Evolutionary conservation across 257 asterid species (phyloP).

Genomic region (Jasminum sambac): DNA sequence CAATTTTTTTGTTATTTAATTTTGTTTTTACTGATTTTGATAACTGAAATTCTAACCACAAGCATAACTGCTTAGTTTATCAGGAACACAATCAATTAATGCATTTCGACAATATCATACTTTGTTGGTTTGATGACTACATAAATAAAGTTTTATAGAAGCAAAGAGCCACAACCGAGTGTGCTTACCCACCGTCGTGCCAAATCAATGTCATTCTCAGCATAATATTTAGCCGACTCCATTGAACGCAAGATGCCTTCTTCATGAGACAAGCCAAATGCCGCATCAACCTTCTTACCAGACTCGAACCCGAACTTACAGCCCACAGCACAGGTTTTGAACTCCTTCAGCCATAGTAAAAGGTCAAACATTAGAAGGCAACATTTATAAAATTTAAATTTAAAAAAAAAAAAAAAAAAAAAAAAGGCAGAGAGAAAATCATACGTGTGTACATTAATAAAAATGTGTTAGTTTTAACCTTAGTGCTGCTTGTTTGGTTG

Average conservation of each 20-base stretch:
- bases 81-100: not conserved
- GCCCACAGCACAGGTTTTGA: constrained; percentile 72
- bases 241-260: constrained; percentile 75
- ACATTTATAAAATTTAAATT: not conserved
- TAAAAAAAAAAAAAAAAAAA: not conserved
- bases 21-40: not conserved
- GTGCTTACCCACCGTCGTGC: constrained; percentile 99
- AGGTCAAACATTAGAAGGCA: constrained; percentile 21
- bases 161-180: constrained; percentile 36
- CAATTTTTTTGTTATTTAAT: not conserved
- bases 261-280: constrained; percentile 53
- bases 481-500: too few relatives aligned
- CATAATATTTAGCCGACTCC: constrained; percentile 85
- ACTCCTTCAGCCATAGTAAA: constrained; percentile 45
- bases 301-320: constrained; percentile 57
- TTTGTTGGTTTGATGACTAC: not conserved
- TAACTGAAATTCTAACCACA: not conserved
- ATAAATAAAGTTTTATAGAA: not conserved
- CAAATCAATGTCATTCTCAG: constrained; percentile 61
- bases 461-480: too few relatives aligned
- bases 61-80: not conserved
- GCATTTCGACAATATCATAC: not conserved
- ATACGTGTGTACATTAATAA: too few relatives aligned
- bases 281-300: constrained; percentile 67
- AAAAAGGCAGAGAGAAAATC: too few relatives aligned